Evolutionary conservation across 352 stramenopile species (phyloP), one percentile per base, ranked within the genome.

Genomic region (Phytophthora sojae): DNA sequence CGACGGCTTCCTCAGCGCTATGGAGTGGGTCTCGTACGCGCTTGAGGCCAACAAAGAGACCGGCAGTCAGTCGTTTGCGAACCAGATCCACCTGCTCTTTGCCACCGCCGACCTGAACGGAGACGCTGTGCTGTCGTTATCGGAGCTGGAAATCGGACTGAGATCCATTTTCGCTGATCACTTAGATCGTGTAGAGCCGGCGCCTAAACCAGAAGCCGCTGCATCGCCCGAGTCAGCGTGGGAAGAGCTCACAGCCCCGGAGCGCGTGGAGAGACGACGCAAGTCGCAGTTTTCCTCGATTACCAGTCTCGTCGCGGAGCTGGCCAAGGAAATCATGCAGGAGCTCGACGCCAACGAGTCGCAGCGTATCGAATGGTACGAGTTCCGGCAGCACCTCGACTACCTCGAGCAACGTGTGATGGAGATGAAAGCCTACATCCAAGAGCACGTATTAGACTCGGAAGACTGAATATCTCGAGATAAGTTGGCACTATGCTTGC

Each of bases 371-470:
- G 84, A 94, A 62, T 94, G 86, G 84, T 89, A 83, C 61, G 84
- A 94, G 57, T 94, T 92, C 55, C 85, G 84, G 6, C 80, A 85
- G 56, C 77, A 92, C n/a, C 66, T 94, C 29, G 86, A 91, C 58
- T 91, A 85, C 55, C 68, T 94, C 21, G 82, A 94, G 15, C 68
- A 76, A 6, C 79, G 82, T 21, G 73, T 94, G 37, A 52, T 65
- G 15, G 53, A 91, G 53, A 85, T 76, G 47, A 91, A 91, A 55
- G 26, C 29, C 5, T 92, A 88, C 61, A 87, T 94, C 52, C 60
- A 64, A 55, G 72, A 73, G 0, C 66, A 85, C 50, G 49, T 81
- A 12, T 26, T 88, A 29, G 58, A 76, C 17, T 9, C 39, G 2
- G 35, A 44, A 12, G 39, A 47, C 39, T 47, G 15, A 47, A 47